These are phyloP conservation scores for Chalaropsis thielavioides DNA, from an alignment of 2,329 filamentous ascomycete genomes.

Conservation along the genomic window DNA sequence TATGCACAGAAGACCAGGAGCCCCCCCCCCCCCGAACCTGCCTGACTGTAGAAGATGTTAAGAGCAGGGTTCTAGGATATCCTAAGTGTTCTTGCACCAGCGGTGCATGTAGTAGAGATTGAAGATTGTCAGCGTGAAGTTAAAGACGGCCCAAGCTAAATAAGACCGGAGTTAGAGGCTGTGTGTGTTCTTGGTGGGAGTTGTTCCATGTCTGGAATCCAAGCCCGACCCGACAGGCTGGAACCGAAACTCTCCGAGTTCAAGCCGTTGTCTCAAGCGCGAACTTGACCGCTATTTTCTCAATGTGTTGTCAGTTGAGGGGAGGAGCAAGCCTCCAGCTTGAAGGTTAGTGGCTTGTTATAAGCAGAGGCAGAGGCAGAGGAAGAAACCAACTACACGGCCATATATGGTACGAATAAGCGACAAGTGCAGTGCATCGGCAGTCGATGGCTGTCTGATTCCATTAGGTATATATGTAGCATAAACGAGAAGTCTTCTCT, in stretches of 20 bases:
- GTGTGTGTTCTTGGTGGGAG: background rate
- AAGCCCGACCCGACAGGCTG: conserved; percentile 2
- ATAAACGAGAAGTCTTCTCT: background rate
- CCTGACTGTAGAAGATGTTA: background rate
- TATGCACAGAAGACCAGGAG: background rate
- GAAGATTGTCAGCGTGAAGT: background rate
- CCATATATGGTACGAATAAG: background rate
- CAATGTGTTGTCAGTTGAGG: background rate
- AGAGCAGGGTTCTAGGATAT: background rate
- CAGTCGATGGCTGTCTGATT: background rate
- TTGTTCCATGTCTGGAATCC: background rate
- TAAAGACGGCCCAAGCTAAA: background rate
- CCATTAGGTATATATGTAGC: background rate
- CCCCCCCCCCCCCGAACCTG: background rate
- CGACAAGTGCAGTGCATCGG: background rate
- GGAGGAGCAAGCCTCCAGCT: background rate
- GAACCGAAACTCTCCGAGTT: conserved; percentile 6
- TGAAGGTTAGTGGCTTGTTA: background rate
- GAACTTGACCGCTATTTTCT: background rate
- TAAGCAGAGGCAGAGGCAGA: no score
- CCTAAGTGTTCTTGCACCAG: background rate
- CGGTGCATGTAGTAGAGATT: background rate
- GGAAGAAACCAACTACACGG: background rate
- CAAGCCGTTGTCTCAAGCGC: background rate
- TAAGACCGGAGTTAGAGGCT: background rate